Evolutionary conservation across 208 protist species (phyloP), one percentile per base, ranked within the genome.

Genomic region (Trypanosoma lewisi): DNA sequence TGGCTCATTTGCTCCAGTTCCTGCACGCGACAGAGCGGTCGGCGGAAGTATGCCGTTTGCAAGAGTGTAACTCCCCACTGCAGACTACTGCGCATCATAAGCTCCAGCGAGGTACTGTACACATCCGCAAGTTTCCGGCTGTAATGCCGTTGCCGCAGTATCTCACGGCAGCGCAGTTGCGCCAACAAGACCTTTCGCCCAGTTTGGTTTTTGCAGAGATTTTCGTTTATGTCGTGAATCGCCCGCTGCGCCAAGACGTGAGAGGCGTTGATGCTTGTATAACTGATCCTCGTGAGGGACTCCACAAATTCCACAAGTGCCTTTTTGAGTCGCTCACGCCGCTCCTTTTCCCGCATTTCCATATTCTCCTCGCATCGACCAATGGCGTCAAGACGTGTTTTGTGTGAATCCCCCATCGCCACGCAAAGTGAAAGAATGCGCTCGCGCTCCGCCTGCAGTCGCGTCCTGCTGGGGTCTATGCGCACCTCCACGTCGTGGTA

Each of bases 221-320:
- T 67, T 34, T 83, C 78, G 61, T 95, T 95, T 7, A 77, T 77
- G 44, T 67, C 63, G 53, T 90, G 86, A 37, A 95, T 82, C 34
- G 81, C 78, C 19, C 84, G 83, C 77, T 95, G 89, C 23, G 83
- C 85, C 14, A 95, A 52, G 17, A 88, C 84, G 62, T 93, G 89
- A 16, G 86, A 87, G 27, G 67, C 82, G 41, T 70, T 87, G 9
- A 91, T 79, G 69, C 80, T 83, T 33, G 63, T 75, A 42, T 91
- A 90, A 45, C 82, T 83, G 57, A 92, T 90, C 28, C 76, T 73
- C 1, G 84, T 74, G 41, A 95, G 74, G 27, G 65, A 48, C 4
- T 83, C 56, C 72, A 95, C 89, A 25, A 93, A 52, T 1, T 81
- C 64, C 0, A 77, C 75, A 50, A 93, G 74, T 2, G 70, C 33